Evolutionary conservation across 768 basidiomycete genomes (phyloP), one percentile per base, ranked within the genome.

Genomic region (Clavulina sp.): DNA sequence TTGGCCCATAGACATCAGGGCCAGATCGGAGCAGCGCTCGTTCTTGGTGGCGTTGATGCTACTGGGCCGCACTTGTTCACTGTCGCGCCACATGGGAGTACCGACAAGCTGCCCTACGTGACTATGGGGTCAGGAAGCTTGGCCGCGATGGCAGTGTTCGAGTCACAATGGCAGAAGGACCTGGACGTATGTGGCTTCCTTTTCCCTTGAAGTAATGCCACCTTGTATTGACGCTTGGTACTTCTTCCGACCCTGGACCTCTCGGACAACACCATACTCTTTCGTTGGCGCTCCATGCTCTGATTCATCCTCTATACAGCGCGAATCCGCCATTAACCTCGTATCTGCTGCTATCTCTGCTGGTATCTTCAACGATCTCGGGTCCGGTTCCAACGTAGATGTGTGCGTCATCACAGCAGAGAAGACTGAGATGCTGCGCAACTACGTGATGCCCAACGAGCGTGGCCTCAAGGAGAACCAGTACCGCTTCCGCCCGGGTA

Each of bases 281-380:
- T 51, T 30, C 34, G 32, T 1, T 32, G 28, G 1, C 5, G 16
- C n/a, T 33, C 23, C 26, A 6, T 16, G 16, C 24, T 5, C 19
- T 16, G 18, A 44, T 50, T 43, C 51, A 36, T 48, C 29, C 3
- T 43, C 48, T 0, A n/a, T 51, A 33, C 64, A 92, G 84, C 76
- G 84, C 36, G 74, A 77, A 38, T 81, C 83, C 24, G 93, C 89
- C 2, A 75, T 97, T 47, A 69, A 70, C 4, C 72, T 97, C 19
- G 91, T 96, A 33, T 77, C 81, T 52, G 73, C 77, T 34, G 92
- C 95, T 43, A 80, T 99, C 60, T 79, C 83, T 23, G 85, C 88
- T 2, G 95, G 95, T 74, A 92, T 99, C 63, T 97, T 95, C 76
- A 97, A 99, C 70, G 95, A 99, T 70, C 77, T 97, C 31, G 95